These are phyloP conservation scores for Mycena sp. DNA, from an alignment of 1,284 basidiomycete species.

Conservation along the genomic window DNA sequence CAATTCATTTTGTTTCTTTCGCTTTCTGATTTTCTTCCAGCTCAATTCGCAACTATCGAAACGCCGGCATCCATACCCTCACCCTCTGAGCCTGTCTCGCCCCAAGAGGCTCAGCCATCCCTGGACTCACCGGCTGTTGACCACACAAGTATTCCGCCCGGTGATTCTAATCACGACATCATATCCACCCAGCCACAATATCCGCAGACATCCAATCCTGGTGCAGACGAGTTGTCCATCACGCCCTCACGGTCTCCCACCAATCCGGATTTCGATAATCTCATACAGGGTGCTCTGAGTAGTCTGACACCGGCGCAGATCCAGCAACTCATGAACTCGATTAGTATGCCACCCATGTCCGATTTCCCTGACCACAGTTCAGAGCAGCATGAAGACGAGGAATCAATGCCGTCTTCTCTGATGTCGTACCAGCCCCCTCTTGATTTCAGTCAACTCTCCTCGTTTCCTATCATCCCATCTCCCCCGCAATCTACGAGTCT, in stretches of 20 bases:
- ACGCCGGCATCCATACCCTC: constrained; percentile 47
- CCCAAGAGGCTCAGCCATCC: constrained; percentile 15
- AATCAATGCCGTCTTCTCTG: constrained; percentile 30
- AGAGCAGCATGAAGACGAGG: constrained; percentile 7
- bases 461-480: constrained; percentile 28
- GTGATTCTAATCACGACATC: constrained; percentile 18
- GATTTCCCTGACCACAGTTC: constrained; percentile 32
- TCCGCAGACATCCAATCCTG: constrained; percentile 17
- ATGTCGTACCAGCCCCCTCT: constrained; percentile 44
- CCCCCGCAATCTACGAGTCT: constrained; percentile 49
- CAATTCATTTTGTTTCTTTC: constrained; percentile 24
- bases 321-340: constrained; percentile 73
- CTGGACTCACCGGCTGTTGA: constrained; percentile 25
- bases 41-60: constrained; percentile 44
- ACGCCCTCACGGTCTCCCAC: constrained; percentile 37
- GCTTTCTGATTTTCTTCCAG: constrained; percentile 29
- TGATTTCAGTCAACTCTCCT: constrained; percentile 41
- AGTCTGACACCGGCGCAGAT: constrained; percentile 73
- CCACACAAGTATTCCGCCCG: constrained; percentile 11
- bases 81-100: constrained; percentile 29
- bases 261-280: constrained; percentile 52
- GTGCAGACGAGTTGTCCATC: constrained; percentile 12
- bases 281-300: constrained; percentile 71
- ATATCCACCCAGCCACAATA: constrained; percentile 32
- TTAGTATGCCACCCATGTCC: constrained; percentile 51